These are phyloP conservation scores for Diaporthe capsici DNA, from an alignment of 2,329 filamentous ascomycete genomes.

Conservation along the genomic window DNA sequence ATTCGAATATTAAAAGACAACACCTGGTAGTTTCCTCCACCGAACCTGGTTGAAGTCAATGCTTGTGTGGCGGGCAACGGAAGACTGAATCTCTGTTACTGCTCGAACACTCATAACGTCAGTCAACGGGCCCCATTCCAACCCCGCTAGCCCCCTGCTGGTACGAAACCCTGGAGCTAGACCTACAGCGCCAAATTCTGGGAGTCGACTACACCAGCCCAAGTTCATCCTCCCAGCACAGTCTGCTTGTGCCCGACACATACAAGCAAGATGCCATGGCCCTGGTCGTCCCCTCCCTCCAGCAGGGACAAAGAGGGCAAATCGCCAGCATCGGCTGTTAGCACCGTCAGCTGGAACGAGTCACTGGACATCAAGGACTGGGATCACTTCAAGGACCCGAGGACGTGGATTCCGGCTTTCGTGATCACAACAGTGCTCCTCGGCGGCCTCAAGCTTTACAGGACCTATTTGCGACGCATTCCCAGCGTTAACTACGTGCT, in stretches of 20 bases:
- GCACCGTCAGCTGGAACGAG: slow-evolving; percentile 55
- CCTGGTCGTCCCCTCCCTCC: slow-evolving; percentile 38
- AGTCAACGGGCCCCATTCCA: neutral
- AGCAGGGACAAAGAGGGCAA: slow-evolving; percentile 18
- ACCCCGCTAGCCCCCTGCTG: neutral
- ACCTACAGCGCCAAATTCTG: neutral
- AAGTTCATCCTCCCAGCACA: neutral
- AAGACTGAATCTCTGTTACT: neutral
- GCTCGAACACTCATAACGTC: neutral
- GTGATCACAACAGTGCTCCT: slow-evolving; percentile 70
- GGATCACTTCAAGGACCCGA: slow-evolving; percentile 68
- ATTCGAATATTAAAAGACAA: neutral
- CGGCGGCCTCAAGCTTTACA: slow-evolving; percentile 72
- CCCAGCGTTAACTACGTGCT: slow-evolving; percentile 82
- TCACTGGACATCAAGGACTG: slow-evolving; percentile 64
- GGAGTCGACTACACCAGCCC: neutral
- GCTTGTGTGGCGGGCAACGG: neutral
- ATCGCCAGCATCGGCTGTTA: neutral
- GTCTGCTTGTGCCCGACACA: neutral
- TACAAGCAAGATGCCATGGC: slow-evolving; percentile 40
- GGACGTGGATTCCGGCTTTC: slow-evolving; percentile 66
- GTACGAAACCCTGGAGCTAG: slow-evolving; percentile 6
- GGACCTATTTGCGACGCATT: slow-evolving; percentile 85
- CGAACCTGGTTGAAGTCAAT: neutral
- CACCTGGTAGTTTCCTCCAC: neutral